These are phyloP conservation scores for Cadophora gregata DNA, from an alignment of 2,329 filamentous ascomycete species.

Conservation along the genomic window DNA sequence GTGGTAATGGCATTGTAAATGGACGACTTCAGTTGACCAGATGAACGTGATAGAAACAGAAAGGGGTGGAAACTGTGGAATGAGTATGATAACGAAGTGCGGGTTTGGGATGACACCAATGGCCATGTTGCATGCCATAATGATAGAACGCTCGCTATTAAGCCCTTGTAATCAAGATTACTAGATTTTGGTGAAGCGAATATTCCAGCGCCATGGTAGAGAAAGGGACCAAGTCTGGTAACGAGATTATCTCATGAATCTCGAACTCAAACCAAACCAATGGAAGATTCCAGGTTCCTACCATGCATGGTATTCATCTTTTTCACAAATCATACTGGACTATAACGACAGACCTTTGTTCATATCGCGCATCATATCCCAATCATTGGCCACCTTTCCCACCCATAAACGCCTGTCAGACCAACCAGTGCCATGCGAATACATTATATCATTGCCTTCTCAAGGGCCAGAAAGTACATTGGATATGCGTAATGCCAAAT, in stretches of 20 bases:
- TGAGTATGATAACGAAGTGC: background rate
- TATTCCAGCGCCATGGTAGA: background rate
- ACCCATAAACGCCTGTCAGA: constrained; percentile 25
- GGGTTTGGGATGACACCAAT: background rate
- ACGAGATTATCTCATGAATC: too few species aligned
- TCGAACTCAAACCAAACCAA: background rate
- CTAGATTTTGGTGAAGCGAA: background rate
- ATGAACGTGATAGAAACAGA: background rate
- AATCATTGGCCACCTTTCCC: background rate
- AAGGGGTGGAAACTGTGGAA: background rate
- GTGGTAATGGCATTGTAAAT: background rate
- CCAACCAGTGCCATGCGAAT: constrained; percentile 27
- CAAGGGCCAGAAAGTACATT: constrained; percentile 60
- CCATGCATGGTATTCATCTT: background rate
- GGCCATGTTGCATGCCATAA: background rate
- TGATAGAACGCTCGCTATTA: background rate
- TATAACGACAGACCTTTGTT: background rate
- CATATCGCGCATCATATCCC: background rate
- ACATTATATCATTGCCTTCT: background rate
- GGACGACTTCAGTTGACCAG: background rate
- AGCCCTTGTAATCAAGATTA: background rate
- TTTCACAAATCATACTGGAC: background rate
- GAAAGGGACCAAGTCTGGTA: background rate
- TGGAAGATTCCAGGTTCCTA: background rate
- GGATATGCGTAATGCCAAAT: constrained; percentile 82